Conservation (phyloP, 75 land plant species). For the Selaginella tamariscina region DNA sequence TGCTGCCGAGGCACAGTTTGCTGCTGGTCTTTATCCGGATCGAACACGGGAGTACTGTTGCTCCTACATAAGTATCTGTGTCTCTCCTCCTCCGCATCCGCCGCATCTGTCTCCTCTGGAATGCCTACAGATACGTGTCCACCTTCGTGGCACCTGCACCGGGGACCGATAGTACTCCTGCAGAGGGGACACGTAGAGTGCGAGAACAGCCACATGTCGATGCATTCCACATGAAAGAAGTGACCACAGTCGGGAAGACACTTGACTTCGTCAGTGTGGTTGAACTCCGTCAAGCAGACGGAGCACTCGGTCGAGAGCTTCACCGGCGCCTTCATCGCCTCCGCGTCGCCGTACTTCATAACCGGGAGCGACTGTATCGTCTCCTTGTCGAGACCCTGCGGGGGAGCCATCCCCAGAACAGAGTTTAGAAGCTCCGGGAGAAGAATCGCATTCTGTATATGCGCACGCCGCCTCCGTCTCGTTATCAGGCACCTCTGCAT, state of each 20-base stretch:
- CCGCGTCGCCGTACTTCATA: not conserved
- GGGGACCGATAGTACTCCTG: not conserved
- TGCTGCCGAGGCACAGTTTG: too few species aligned
- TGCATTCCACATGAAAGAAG: not conserved
- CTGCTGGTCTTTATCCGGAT: too few species aligned
- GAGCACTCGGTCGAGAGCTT: slow-evolving; percentile 2
- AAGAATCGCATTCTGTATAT: not conserved
- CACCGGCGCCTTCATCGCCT: too few species aligned
- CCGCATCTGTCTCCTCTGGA: too few species aligned
- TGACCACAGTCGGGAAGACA: not conserved
- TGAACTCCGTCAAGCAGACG: slow-evolving; percentile 9
- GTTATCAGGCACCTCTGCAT: not conserved
- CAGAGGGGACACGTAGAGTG: slow-evolving; percentile 7
- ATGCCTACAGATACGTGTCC: too few species aligned
- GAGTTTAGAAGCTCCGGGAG: not conserved
- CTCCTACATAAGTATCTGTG: too few species aligned
- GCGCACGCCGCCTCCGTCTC: not conserved
- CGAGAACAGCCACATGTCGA: slow-evolving; percentile 8
- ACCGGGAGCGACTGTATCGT: not conserved
- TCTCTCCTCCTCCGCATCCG: too few species aligned
- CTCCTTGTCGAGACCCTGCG: not conserved
- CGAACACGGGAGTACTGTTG: too few species aligned
- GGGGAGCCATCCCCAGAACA: not conserved
- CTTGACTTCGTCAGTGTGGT: not conserved
- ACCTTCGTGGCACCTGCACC: too few species aligned